Conservation (phyloP, 768 basidiomycete species). For the Wakefieldia striispora region DNA sequence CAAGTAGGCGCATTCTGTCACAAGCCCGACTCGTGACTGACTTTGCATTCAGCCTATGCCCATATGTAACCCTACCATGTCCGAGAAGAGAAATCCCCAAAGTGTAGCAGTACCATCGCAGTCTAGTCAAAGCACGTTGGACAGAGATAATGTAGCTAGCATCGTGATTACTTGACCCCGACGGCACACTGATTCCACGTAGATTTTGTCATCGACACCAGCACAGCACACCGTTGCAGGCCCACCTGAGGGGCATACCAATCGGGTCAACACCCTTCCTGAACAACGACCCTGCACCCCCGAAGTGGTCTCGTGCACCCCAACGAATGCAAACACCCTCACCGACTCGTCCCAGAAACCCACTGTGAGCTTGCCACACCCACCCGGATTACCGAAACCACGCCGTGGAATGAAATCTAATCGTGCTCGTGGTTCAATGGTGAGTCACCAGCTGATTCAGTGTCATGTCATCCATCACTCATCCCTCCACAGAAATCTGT, state of each 20-base stretch:
- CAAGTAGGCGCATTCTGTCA: constrained; percentile 2
- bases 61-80: neutral
- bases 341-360: neutral
- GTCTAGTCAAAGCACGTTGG: neutral
- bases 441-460: neutral
- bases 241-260: too few species aligned
- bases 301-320: neutral
- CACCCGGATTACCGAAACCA: constrained; percentile 10
- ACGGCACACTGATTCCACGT: neutral
- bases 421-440: neutral
- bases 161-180: neutral
- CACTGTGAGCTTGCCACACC: constrained; percentile 4
- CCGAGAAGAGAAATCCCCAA: neutral
- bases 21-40: neutral
- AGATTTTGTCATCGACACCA: constrained; percentile 7
- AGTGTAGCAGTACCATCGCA: neutral
- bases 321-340: neutral
- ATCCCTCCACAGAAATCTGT: constrained; percentile 4
- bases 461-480: neutral
- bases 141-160: constrained; percentile 4
- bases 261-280: too few species aligned
- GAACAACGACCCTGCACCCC: neutral
- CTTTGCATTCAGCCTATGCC: constrained; percentile 4
- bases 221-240: neutral
- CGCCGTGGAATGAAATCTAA: neutral